A percentile compares a stretch with the other conserved stretches of the same genome.
Evolutionary conservation across 148 eudicot species (phyloP).

Genomic region (Drosera capensis): DNA sequence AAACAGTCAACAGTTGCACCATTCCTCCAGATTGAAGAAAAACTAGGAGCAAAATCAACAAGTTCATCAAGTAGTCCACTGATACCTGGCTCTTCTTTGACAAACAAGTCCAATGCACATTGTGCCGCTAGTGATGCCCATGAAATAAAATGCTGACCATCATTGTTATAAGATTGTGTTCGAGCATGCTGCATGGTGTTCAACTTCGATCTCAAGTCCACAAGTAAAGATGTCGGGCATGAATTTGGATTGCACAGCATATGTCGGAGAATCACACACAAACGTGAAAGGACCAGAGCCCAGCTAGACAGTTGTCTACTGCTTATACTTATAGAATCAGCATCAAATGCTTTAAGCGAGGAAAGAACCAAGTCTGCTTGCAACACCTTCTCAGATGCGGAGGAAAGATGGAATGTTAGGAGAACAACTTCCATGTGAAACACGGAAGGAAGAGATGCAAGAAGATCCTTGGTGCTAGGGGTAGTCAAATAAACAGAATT

Average conservation of each 20-base stretch:
- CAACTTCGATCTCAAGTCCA: conserved; percentile 64
- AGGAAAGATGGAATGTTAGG: conserved; percentile 80
- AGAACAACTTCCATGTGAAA: conserved; percentile 88
- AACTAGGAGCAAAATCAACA: conserved; percentile 66
- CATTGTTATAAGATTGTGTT: conserved; percentile 17
- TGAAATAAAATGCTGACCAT: conserved; percentile 22
- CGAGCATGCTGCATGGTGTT: conserved; percentile 28
- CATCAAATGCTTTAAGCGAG: conserved; percentile 30
- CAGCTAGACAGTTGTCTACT: conserved; percentile 64
- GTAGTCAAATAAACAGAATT: conserved; percentile 23
- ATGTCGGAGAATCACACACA: conserved; percentile 70
- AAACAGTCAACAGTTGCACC: conserved; percentile 19
- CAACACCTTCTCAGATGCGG: conserved; percentile 63
- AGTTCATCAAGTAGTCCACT: conserved; percentile 47
- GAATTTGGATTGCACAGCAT: conserved; percentile 54
- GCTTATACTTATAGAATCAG: conserved; percentile 18
- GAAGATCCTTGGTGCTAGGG: conserved; percentile 35
- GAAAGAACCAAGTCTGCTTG: conserved; percentile 38
- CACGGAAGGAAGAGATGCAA: conserved; percentile 56
- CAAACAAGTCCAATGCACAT: conserved; percentile 25
- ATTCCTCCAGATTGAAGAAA: conserved; percentile 34
- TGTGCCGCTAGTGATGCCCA: conserved; percentile 54
- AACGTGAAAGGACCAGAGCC: conserved; percentile 72
- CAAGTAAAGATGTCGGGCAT: conserved; percentile 73
- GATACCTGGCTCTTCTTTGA: conserved; percentile 25